These are phyloP conservation scores for Musa schizocarpa DNA, from an alignment of 176 grass and related monocot genomes.

Conservation along the genomic window DNA sequence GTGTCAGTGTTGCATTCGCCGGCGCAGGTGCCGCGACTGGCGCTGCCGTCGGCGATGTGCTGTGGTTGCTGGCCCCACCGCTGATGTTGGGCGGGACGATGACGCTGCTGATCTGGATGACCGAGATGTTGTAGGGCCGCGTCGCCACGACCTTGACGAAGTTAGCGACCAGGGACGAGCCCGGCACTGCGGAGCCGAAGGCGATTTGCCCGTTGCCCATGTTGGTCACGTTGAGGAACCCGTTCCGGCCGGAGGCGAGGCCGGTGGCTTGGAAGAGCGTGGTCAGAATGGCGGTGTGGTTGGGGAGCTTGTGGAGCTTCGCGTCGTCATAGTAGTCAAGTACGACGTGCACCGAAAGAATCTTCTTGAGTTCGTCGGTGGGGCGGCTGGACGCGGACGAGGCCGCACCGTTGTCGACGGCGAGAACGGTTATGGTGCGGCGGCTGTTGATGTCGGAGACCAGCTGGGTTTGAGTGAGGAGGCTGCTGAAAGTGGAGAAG, in stretches of 20 bases:
- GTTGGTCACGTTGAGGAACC: conserved; percentile 16
- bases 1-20: neutral
- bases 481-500: conserved; percentile 39
- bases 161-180: neutral
- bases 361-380: conserved; percentile 6
- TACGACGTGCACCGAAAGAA: conserved; percentile 33
- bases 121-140: conserved; percentile 18
- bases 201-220: neutral
- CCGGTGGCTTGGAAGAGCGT: conserved; percentile 34
- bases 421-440: conserved; percentile 40
- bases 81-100: conserved; percentile 4
- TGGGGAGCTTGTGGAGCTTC: conserved; percentile 32
- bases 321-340: conserved; percentile 35
- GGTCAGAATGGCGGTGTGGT: neutral
- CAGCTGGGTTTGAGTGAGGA: conserved; percentile 32
- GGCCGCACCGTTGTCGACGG: conserved; percentile 32
- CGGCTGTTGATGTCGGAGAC: conserved; percentile 34
- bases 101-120: neutral
- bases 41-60: neutral
- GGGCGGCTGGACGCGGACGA: neutral
- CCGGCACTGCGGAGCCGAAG: conserved; percentile 1
- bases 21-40: neutral
- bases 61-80: neutral
- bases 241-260: conserved; percentile 3
- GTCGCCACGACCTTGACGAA: neutral